Conservation (phyloP, 768 basidiomycete species). For the Tephrocybe sp. region DNA sequence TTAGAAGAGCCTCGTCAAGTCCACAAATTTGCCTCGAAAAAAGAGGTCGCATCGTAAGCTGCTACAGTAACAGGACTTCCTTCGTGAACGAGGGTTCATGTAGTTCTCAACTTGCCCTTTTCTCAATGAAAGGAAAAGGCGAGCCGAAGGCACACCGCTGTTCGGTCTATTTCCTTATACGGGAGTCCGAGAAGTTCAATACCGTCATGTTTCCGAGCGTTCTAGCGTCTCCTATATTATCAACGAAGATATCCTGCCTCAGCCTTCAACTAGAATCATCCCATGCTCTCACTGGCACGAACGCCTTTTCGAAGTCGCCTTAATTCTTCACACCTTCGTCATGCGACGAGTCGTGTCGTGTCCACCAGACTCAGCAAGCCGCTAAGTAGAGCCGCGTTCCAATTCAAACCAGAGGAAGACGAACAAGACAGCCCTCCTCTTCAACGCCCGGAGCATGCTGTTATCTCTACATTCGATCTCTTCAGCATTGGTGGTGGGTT, state of each 20-base stretch:
- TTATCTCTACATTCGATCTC: slow-evolving; percentile 91
- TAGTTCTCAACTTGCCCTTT: too few relatives aligned
- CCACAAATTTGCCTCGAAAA: too few relatives aligned
- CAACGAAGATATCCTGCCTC: background rate
- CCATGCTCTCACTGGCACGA: slow-evolving; percentile 13
- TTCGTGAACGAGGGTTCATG: too few relatives aligned
- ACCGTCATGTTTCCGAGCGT: slow-evolving; percentile 22
- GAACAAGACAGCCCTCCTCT: slow-evolving; percentile 14
- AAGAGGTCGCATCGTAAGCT: too few relatives aligned
- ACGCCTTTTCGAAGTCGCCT: slow-evolving; percentile 4
- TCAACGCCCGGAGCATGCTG: slow-evolving; percentile 72
- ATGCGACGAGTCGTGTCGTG: background rate
- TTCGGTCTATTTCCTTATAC: too few relatives aligned
- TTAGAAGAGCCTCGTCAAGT: too few relatives aligned
- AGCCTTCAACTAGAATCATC: background rate
- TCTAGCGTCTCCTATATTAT: background rate
- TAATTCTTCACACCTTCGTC: slow-evolving; percentile 5
- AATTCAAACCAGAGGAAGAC: slow-evolving; percentile 8
- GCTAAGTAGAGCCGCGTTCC: slow-evolving; percentile 11
- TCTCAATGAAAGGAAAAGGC: too few relatives aligned
- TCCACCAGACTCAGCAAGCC: background rate
- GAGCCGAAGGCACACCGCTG: too few relatives aligned
- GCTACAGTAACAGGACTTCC: too few relatives aligned
- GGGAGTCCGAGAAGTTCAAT: slow-evolving; percentile 1
- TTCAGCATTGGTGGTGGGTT: slow-evolving; percentile 85